phyloP scores from a whole-genome alignment of 2,329 filamentous ascomycete species.

The Botrytis elliptica region DNA sequence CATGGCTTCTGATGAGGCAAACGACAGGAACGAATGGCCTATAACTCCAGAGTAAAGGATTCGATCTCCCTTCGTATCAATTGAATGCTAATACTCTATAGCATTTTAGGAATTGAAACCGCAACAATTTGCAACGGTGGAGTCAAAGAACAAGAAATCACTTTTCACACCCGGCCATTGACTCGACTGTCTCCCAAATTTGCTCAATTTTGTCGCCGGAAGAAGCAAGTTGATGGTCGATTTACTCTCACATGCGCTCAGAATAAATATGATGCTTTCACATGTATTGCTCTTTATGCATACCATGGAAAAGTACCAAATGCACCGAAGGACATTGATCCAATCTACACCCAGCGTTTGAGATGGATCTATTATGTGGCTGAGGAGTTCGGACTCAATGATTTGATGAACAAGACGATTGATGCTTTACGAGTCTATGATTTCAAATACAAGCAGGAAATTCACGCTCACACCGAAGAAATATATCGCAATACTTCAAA shows the following conservation, averaged over 20 bases:
- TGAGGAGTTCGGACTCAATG: constrained; percentile 9
- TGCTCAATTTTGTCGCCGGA: not conserved
- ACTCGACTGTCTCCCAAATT: constrained; percentile 9
- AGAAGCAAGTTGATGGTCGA: constrained; percentile 4
- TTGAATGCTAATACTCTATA: not conserved
- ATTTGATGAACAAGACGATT: constrained; percentile 11
- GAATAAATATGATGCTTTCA: constrained; percentile 7
- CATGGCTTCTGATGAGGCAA: not conserved
- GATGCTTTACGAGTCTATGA: constrained; percentile 6
- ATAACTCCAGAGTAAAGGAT: constrained; percentile 11
- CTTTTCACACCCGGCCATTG: constrained; percentile 12
- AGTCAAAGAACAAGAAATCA: constrained; percentile 6
- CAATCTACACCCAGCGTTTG: not conserved
- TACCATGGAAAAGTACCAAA: constrained; percentile 11
- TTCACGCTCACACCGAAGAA: not conserved
- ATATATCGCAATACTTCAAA: constrained; percentile 13
- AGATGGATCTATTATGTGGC: constrained; percentile 11
- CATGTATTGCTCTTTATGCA: constrained; percentile 13
- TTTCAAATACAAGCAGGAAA: not conserved
- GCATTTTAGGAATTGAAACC: constrained; percentile 12
- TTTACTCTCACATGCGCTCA: constrained; percentile 1
- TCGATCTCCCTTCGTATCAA: not conserved
- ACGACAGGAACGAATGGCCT: constrained; percentile 6
- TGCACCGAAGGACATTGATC: not conserved
- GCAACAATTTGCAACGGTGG: not conserved